These are phyloP conservation scores for Begonia fuchsioides DNA, from an alignment of 306 rosid species.

Conservation along the genomic window DNA sequence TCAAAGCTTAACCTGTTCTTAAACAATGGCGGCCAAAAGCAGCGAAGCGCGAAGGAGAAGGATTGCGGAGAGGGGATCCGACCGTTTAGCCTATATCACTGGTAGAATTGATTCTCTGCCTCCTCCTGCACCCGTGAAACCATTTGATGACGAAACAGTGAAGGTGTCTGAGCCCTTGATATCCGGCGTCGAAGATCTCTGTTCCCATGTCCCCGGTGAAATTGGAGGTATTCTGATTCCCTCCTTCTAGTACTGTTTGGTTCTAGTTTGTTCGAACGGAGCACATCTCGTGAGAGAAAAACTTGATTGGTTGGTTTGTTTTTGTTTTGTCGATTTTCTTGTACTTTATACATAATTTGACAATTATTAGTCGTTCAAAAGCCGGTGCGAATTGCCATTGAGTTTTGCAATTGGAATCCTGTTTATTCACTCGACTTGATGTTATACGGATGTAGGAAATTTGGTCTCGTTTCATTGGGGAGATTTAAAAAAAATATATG, in stretches of 20 bases:
- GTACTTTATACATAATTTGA: background rate
- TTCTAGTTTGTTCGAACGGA: background rate
- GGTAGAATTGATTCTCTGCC: slow-evolving; percentile 43
- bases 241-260: background rate
- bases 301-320: no score
- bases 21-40: slow-evolving; percentile 37
- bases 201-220: slow-evolving; percentile 7
- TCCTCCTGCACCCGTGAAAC: slow-evolving; percentile 6
- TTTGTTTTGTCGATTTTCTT: background rate
- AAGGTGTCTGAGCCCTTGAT: slow-evolving; percentile 14
- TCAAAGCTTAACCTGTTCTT: background rate
- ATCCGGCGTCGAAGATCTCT: slow-evolving; percentile 13
- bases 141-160: slow-evolving; percentile 2
- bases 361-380: background rate
- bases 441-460: no score
- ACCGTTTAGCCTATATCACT: slow-evolving; percentile 59
- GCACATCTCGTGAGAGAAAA: no score
- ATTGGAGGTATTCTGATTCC: slow-evolving; percentile 27
- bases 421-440: background rate
- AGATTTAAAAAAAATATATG: no score
- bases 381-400: background rate
- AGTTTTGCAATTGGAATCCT: background rate
- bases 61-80: slow-evolving; percentile 62
- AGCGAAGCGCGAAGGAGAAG: slow-evolving; percentile 52
- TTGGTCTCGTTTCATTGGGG: no score